Evolutionary conservation across 2,329 filamentous ascomycete species (phyloP).

Genomic region (Juglanconis juglandina): DNA sequence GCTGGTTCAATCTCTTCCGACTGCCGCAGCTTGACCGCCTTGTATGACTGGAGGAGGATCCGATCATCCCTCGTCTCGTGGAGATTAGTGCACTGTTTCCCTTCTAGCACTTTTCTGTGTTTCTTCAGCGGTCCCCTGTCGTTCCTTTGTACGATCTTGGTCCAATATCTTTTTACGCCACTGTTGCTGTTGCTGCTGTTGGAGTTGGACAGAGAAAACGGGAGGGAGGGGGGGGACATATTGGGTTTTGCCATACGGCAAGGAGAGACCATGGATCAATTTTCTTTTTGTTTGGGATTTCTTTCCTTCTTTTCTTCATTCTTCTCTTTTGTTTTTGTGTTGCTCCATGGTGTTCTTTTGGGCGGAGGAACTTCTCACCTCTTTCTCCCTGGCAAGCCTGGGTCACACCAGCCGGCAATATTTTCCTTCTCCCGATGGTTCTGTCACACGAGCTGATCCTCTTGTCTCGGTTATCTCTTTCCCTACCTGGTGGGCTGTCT

Average conservation of each 20-base stretch:
- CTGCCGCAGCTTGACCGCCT: background rate
- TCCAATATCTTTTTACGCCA: background rate
- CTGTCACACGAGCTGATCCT: background rate
- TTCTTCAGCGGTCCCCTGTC: background rate
- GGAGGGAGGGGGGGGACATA: background rate
- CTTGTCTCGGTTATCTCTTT: too few species aligned
- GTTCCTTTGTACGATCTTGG: background rate
- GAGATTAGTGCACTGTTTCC: background rate
- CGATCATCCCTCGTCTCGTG: background rate
- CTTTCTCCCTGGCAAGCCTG: too few species aligned
- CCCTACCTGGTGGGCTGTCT: too few species aligned
- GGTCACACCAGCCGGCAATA: too few species aligned
- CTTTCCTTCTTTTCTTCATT: background rate
- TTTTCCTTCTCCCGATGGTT: background rate
- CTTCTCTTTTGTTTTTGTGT: background rate
- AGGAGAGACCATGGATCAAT: background rate
- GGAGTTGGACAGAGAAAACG: constrained; percentile 1
- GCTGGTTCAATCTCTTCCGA: background rate
- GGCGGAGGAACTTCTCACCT: background rate
- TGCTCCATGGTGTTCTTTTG: background rate
- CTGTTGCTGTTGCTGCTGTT: background rate
- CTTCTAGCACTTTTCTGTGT: background rate
- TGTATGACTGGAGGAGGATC: background rate
- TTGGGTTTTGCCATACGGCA: constrained; percentile 13
- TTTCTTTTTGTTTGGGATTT: constrained; percentile 1